A percentile compares a stretch with the other conserved stretches of the same genome.
Evolutionary conservation across 1,139 yeast genomes (phyloP).

Genomic region (Debaryomycetaceae sp.): DNA sequence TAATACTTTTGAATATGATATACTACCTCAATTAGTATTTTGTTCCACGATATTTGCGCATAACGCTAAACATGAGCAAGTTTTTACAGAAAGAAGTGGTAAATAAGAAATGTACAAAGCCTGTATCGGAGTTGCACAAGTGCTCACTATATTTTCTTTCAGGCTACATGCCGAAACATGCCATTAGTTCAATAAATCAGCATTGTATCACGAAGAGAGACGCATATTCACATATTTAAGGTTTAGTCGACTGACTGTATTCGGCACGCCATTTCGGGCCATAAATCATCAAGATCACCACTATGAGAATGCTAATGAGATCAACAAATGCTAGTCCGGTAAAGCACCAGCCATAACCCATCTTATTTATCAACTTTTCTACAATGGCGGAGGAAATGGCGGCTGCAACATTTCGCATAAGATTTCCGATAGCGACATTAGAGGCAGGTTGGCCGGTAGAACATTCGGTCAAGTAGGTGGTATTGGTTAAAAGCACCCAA

Average conservation of each 20-base stretch:
- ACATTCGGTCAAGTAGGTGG: slow-evolving; percentile 55
- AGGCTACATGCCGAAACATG: too few species aligned
- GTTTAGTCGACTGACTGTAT: not conserved
- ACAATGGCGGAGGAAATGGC: slow-evolving; percentile 52
- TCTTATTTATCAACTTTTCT: slow-evolving; percentile 31
- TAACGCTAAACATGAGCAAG: not conserved
- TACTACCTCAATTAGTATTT: too few species aligned
- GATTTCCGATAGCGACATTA: slow-evolving; percentile 53
- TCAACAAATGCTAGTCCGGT: slow-evolving; percentile 50
- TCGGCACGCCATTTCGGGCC: slow-evolving; percentile 27
- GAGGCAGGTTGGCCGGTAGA: slow-evolving; percentile 52
- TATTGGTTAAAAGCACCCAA: slow-evolving; percentile 56
- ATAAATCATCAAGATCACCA: slow-evolving; percentile 19
- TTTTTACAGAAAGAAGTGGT: not conserved
- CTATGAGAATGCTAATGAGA: slow-evolving; percentile 26
- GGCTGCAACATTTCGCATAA: slow-evolving; percentile 54
- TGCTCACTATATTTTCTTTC: too few species aligned
- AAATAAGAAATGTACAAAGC: too few species aligned
- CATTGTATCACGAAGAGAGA: not conserved
- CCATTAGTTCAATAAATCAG: too few species aligned
- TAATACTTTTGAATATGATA: too few species aligned
- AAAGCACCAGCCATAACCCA: slow-evolving; percentile 61
- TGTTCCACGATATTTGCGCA: not conserved
- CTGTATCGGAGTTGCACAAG: too few species aligned
- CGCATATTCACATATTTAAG: not conserved